Base-by-base conservation (phyloP, 106 monocot species). In the Narthecium ossifragum region DNA sequence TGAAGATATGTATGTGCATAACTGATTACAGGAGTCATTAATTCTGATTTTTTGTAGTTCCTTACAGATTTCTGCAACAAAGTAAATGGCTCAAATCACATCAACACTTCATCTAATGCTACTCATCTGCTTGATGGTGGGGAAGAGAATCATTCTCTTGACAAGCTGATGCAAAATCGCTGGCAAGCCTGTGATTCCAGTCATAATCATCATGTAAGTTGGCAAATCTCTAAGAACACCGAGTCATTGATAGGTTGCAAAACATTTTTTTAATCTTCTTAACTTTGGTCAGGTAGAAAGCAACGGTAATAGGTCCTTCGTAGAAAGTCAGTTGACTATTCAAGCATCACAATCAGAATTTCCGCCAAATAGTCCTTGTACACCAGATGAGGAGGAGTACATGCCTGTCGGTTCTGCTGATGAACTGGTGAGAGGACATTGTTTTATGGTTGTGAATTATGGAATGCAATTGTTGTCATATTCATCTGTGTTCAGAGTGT, bases 1-100 rank as follows among this genome's bases (percentile, higher is more conserved):
- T 38, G 8, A 13, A 33, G 22, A 18, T 26, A 40, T 48, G 41
- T 21, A 55, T 37, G 23, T 51, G 12, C 1, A 50, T 27, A 13
- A 62, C 43, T 57, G 30, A 56, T 32, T 8, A 28, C 25, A 33
- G 28, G 62, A 69, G 23, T 32, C 31, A 60, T 65, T 72, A 60
- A 72, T 77, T 74, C 33, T 70, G 34, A 54, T 74, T 69, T 26
- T 77, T 75, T 36, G 50, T 46, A 34, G 51, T 47, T 32, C 26
- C n/a, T 65, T 70, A 57, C 78, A 85, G 88, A 76, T 71, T 67
- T 61, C 51, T 51, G 18, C 32, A 66, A 69, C 40, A 79, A 74
- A 66, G 76, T 61, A 61, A 85, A 90, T 75, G 83, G 70, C 41
- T 64, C 60, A 62, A 17, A 45, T 7, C 32, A 65, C 59, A 55